Conservation (phyloP, 148 eudicot genomes). For the Dysphania ambrosioides region DNA sequence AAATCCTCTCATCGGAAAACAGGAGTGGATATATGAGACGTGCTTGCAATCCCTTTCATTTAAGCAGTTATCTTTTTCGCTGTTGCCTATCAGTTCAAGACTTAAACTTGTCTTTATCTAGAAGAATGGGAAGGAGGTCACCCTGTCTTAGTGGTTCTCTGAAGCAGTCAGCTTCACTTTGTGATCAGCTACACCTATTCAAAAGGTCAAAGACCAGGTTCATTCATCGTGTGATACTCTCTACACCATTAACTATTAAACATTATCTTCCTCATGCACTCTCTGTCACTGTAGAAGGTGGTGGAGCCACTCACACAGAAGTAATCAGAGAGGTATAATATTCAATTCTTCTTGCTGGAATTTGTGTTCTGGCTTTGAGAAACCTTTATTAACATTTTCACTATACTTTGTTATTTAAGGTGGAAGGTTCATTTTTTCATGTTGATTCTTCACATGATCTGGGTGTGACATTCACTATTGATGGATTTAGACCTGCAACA, state of each 20-base stretch:
- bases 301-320: conserved; percentile 54
- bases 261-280: conserved; percentile 69
- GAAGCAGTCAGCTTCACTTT: conserved; percentile 33
- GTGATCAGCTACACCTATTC: conserved; percentile 27
- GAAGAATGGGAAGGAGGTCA: conserved; percentile 33
- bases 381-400: not conserved
- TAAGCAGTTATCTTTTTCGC: conserved; percentile 85
- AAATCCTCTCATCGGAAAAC: conserved; percentile 61
- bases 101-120: conserved; percentile 53
- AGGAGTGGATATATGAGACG: conserved; percentile 69
- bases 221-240: conserved; percentile 64
- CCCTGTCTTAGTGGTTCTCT: conserved; percentile 27
- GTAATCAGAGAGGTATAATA: conserved; percentile 65
- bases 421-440: conserved; percentile 73
- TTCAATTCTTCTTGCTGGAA: too few relatives aligned
- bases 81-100: conserved; percentile 82
- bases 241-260: conserved; percentile 70
- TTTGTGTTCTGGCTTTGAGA: too few relatives aligned
- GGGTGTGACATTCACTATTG: conserved; percentile 48
- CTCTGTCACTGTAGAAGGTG: conserved; percentile 72
- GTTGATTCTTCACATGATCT: conserved; percentile 95
- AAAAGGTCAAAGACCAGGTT: conserved; percentile 49
- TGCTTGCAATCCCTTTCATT: conserved; percentile 94
- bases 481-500: conserved; percentile 61
- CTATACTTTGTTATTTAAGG: conserved; percentile 43